Conservation (phyloP, 1,284 basidiomycete species). For the Neotropicomus parvogracilis region DNA sequence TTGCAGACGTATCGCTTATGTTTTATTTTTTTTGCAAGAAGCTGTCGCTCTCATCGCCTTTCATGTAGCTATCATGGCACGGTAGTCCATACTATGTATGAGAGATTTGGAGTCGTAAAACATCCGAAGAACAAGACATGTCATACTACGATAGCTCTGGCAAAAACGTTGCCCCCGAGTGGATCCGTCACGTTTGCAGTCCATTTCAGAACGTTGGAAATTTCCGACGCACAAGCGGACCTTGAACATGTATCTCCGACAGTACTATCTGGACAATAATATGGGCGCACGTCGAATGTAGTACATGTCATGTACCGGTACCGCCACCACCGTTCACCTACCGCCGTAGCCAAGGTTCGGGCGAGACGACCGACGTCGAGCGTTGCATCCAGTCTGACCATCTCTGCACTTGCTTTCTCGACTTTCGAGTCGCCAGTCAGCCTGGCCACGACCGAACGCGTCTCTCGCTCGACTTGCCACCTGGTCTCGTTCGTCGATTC, state of each 20-base stretch:
- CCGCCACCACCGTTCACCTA: constrained; percentile 6
- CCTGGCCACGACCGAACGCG: not conserved
- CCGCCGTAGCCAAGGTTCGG: constrained; percentile 24
- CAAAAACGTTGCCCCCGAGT: no score
- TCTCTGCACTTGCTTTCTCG: constrained; percentile 21
- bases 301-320: no score
- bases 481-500: constrained; percentile 35
- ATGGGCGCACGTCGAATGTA: no score
- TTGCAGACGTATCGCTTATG: constrained; percentile 4
- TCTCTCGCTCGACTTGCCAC: constrained; percentile 25
- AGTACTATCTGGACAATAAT: no score
- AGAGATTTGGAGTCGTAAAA: constrained; percentile 3
- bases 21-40: constrained; percentile 10
- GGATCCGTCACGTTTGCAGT: no score
- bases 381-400: constrained; percentile 33
- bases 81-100: constrained; percentile 4
- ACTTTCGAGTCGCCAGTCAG: constrained; percentile 11
- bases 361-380: constrained; percentile 4
- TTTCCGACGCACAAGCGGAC: no score
- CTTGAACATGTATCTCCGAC: no score
- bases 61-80: constrained; percentile 6
- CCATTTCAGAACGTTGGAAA: no score
- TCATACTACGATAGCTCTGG: no score
- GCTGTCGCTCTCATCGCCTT: constrained; percentile 10
- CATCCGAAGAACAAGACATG: no score